These are phyloP conservation scores for Pseudogymnoascus sp. DNA, from an alignment of 2,329 filamentous ascomycete species.

Conservation along the genomic window DNA sequence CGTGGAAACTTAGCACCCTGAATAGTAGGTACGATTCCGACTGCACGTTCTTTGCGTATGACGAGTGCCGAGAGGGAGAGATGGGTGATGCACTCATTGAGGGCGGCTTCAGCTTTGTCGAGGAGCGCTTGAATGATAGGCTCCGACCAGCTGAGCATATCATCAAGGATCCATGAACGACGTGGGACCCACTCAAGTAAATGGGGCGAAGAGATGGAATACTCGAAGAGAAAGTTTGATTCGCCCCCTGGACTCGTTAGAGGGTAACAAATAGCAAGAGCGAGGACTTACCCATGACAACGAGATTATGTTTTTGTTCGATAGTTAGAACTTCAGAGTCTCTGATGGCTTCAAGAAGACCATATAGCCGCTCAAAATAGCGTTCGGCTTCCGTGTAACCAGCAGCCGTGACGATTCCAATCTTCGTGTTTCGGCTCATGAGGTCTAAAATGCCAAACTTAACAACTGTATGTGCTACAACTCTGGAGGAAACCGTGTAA, in stretches of 20 bases:
- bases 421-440: conserved; percentile 66
- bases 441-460: conserved; percentile 51
- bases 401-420: conserved; percentile 94
- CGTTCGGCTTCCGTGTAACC: conserved; percentile 82
- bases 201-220: conserved; percentile 53
- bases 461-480: not conserved
- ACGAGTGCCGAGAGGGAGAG: conserved; percentile 72
- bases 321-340: conserved; percentile 48
- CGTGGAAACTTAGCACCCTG: conserved; percentile 62
- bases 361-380: conserved; percentile 81
- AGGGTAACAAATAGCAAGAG: conserved; percentile 5
- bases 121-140: conserved; percentile 71
- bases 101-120: conserved; percentile 76
- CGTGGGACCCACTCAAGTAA: conserved; percentile 61
- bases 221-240: conserved; percentile 89
- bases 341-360: conserved; percentile 72
- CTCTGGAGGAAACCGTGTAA: conserved; percentile 11
- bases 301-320: conserved; percentile 64
- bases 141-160: conserved; percentile 71
- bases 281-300: conserved; percentile 59
- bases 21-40: conserved; percentile 63
- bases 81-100: conserved; percentile 71
- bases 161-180: conserved; percentile 63
- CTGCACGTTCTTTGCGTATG: conserved; percentile 80
- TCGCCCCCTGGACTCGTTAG: conserved; percentile 53